Percentiles rank a stretch among this genome's conserved stretches.
Conservation (phyloP, 108 stramenopile species). For the Nitzschia palea region DNA sequence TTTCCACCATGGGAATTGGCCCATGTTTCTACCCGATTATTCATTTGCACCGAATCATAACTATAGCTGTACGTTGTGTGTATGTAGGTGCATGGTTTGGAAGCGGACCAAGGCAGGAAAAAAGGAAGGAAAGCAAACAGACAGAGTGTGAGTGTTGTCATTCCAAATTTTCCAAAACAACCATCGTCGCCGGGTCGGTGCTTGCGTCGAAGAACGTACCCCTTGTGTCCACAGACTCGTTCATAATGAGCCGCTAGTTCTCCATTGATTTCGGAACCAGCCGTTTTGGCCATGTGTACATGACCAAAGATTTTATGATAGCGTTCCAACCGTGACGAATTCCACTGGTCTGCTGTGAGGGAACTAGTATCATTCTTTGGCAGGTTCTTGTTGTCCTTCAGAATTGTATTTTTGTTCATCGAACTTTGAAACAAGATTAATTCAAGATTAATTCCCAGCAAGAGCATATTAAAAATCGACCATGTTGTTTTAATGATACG, state of each 20-base stretch:
- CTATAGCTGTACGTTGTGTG: background rate
- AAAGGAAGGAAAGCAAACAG: background rate
- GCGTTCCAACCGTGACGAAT: background rate
- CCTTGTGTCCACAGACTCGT: constrained; percentile 49
- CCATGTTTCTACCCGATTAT: background rate
- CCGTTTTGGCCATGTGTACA: constrained; percentile 45
- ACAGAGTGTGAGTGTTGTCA: background rate
- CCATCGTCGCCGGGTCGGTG: background rate
- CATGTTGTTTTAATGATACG: no score
- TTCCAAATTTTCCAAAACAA: background rate
- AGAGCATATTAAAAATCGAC: no score
- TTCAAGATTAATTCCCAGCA: no score
- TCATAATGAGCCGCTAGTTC: constrained; percentile 35
- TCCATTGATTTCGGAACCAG: constrained; percentile 38
- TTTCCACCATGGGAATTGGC: background rate
- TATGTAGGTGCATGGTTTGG: no score
- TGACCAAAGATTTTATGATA: constrained; percentile 25
- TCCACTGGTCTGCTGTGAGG: background rate
- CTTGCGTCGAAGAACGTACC: constrained; percentile 4
- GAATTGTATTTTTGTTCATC: background rate
- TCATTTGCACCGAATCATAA: background rate
- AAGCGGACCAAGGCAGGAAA: background rate
- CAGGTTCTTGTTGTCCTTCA: background rate
- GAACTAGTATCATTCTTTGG: background rate
- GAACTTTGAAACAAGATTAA: background rate